Conservation (phyloP, 441 rosid species). For the Mallotus repandus region DNA sequence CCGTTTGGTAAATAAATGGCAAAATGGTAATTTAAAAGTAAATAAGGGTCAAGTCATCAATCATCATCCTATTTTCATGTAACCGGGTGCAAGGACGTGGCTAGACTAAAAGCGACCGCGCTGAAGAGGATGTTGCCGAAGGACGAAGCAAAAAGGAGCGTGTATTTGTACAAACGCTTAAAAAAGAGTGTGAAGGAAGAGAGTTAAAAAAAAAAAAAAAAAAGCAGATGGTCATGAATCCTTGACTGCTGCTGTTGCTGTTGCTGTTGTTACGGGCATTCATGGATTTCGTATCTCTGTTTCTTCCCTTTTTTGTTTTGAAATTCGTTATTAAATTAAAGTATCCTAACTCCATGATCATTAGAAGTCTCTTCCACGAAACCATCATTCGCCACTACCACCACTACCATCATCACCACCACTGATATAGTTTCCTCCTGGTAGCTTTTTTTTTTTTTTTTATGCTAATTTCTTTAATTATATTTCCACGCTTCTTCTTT, state of each 20-base stretch:
- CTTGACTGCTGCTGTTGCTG: neutral
- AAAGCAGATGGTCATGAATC: neutral
- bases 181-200: neutral
- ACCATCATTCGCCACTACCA: constrained; percentile 28
- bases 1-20: neutral
- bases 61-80: too few relatives aligned
- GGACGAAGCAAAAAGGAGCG: constrained; percentile 20
- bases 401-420: constrained; percentile 31
- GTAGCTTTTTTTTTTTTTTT: neutral
- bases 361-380: constrained; percentile 47
- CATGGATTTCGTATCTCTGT: constrained; percentile 49
- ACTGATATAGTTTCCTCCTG: constrained; percentile 18
- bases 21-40: neutral
- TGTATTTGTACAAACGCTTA: neutral
- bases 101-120: neutral
- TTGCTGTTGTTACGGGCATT: neutral
- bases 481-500: neutral
- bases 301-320: constrained; percentile 45
- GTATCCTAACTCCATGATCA: constrained; percentile 40
- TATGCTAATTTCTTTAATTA: neutral
- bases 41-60: neutral
- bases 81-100: neutral
- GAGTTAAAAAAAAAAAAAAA: neutral
- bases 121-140: constrained; percentile 7
- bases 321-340: constrained; percentile 46